Base-by-base conservation (phyloP, 768 basidiomycete genomes). In the Pisolithus microcarpus region DNA sequence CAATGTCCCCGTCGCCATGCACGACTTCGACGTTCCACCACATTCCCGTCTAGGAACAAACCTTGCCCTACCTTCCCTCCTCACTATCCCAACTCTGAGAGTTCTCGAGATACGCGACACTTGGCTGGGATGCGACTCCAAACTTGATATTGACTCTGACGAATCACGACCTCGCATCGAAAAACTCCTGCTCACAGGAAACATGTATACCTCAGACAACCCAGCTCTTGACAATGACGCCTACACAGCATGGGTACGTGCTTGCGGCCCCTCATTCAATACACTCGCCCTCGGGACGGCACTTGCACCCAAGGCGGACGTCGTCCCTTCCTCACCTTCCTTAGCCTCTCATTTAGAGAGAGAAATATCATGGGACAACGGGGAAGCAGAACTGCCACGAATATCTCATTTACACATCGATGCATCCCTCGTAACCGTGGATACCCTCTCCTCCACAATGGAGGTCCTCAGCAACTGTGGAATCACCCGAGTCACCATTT, bases 51-150 rank as follows among this genome's bases (percentile, higher is more conserved):
- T 82, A 52, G 82, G 79, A 36, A 65, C 75, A 18, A 75, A 79
- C 38, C 79, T 87, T 46, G 73, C 71, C 18, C 76, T 88, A 2
- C 84, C 85, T 2, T 80, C 77, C 11, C 78, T 88, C 48, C 75
- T 88, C 45, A 75, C 76, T 56, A 73, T 88, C 43, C 75, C 82
- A 7, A 72, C 77, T 42, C 78, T 88, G 37, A 74, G 71, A 26
- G 75, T 74, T 55, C 81, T 88, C 56, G 73, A 74, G 39, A 79
- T 88, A 58, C 76, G 75, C 50, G 84, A 86, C 61, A 85, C 84
- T 0, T 85, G 86, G 66, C 75, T 88, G 50, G 84, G 84, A 15
- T 63, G 65, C 30, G 65, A 66, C 49, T 46, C 63, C 26, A 55
- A 57, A 26, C 49, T 65, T 43, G 59, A 56, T 3, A 5, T 36